Base-by-base conservation (phyloP, 2,329 filamentous ascomycete genomes). In the Monosporascus sp. region DNA sequence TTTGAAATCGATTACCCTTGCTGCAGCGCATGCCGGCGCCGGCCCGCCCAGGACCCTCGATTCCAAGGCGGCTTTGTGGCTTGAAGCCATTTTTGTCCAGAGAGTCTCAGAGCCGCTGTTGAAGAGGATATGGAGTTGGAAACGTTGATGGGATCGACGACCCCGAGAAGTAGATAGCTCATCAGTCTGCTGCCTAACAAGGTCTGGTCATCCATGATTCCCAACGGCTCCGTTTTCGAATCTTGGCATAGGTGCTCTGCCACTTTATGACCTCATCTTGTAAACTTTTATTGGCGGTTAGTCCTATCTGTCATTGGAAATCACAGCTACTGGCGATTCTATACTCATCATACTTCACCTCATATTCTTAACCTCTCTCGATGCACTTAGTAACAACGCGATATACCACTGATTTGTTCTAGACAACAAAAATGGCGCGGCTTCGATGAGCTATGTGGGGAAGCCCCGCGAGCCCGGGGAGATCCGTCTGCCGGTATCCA, bases 1-100 rank as follows among this genome's bases (percentile, higher is more conserved):
- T 14, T 50, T 47, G 46, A 55, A 58, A 18, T 53, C 49, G n/a
- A 58, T 56, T 9, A 51, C 48, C 17, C 45, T 37, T 20, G 52
- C 49, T 15, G 40, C 46, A 41, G 44, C 46, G 9, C 50, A 55
- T 7, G 20, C 40, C 7, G 54, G 51, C 14, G 50, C 22, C 6
- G 50, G 56, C 15, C 52, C 50, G 14, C n/a, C 40, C 6, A 58
- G 48, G 14, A 55, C 44, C 22, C 6, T 46, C 15, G 43, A 31
- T 46, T 46, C 43, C 43, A 46, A 3, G 26, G 6, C 20, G 24
- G 11, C 43, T 46, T 46, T 46, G 41, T 46, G 14, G n/a, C 11
- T 14, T 28, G 20, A n/a, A 8, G 43, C 22, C 43, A 46, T 26
- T n/a, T 7, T 7, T 7, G 17, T 6, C 24, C n/a, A 41, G 7